Conservation (phyloP, 1,284 basidiomycete genomes). For the Afroboletus lepidellus region DNA sequence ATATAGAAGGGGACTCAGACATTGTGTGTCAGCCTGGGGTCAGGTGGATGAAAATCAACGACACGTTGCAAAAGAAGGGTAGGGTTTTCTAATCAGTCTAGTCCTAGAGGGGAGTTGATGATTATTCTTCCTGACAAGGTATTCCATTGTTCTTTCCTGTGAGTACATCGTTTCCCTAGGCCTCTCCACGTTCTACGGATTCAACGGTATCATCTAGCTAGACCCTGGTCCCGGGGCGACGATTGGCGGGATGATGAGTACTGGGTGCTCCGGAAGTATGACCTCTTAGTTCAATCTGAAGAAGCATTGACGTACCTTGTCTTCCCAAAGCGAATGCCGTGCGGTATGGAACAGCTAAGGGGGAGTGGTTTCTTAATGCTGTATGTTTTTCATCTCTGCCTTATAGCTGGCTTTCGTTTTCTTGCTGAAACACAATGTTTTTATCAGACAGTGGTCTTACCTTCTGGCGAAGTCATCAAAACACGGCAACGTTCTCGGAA, state of each 20-base stretch:
- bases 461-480: slow-evolving; percentile 91
- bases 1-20: slow-evolving; percentile 74
- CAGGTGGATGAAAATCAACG: slow-evolving; percentile 87
- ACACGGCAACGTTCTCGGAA: slow-evolving; percentile 85
- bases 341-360: slow-evolving; percentile 83
- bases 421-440: slow-evolving; percentile 8
- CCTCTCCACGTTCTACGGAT: neutral
- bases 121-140: slow-evolving; percentile 32
- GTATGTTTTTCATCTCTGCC: slow-evolving; percentile 37
- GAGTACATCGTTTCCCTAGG: slow-evolving; percentile 20
- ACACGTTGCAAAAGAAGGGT: slow-evolving; percentile 65
- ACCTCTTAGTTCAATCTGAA: neutral
- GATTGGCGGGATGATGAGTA: slow-evolving; percentile 91
- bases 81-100: neutral
- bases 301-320: neutral
- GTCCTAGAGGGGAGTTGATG: neutral
- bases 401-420: neutral
- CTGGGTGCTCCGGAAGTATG: slow-evolving; percentile 77
- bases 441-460: slow-evolving; percentile 79
- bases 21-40: slow-evolving; percentile 82
- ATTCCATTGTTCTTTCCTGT: slow-evolving; percentile 90
- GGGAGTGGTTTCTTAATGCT: slow-evolving; percentile 81
- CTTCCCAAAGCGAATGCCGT: slow-evolving; percentile 76
- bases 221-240: slow-evolving; percentile 81
- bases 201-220: slow-evolving; percentile 42